Base-by-base conservation (phyloP, 2,329 filamentous ascomycete genomes). In the Purpureocillium lavendulum region DNA sequence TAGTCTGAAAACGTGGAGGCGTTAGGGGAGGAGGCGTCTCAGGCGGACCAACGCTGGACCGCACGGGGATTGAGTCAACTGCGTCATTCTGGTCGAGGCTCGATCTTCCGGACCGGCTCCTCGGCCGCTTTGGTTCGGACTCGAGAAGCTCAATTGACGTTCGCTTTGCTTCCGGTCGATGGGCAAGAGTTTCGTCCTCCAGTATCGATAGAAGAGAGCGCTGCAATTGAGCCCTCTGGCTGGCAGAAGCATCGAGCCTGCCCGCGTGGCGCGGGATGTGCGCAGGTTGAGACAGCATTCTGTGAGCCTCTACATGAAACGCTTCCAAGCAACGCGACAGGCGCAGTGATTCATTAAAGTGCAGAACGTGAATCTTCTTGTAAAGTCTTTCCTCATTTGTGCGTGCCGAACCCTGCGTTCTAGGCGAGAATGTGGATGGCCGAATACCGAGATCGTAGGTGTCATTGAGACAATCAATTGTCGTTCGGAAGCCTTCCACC, bases 381-480 rank as follows among this genome's bases (percentile, higher is more conserved):
- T 56, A 54, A 12, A 30, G 29, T 7, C 29, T 4, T 30, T 30
- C 29, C 13, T 14, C 29, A 12, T 30, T 13, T 14, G 7, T 12
- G 5, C 7, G 29, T 30, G 29, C 12, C 11, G 12, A 10, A 26
- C 10, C 10, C 10, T 26, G 21, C 21, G 5, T 30, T 13, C 29
- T 30, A 6, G 29, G 29, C 7, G 29, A 7, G 29, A 7, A 12
- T 5, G 29, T 13, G 6, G 21, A 26, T 14, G 47, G 41, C 14
- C 40, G 33, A 12, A 60, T 50, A 12, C 45, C 40, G 4, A 60
- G 46, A 9, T 41, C 42, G 35, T 52, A 60, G 28, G 51, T 46
- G 21, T 40, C 40, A 35, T 53, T 59, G 17, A 59, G 45, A 0
- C 48, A 48, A 17, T 47, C 41, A 15, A 59, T 51, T 10, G 43